phyloP scores from a whole-genome alignment of 1,139 yeast species.

The Suhomyces guaymorum region DNA sequence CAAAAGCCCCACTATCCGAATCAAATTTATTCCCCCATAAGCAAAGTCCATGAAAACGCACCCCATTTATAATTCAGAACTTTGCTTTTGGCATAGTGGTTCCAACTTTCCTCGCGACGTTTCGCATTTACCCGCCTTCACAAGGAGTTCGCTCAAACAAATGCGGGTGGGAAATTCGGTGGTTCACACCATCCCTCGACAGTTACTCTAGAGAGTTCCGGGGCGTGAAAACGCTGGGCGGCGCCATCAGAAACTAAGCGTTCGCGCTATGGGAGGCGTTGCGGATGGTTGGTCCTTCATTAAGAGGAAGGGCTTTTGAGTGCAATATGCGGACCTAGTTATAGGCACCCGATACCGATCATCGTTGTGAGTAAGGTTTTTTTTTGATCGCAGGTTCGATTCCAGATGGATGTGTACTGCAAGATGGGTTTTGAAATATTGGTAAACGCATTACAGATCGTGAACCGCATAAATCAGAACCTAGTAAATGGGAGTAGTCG shows the following conservation, averaged over 20 bases:
- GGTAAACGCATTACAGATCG: too few species aligned
- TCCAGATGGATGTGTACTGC: too few species aligned
- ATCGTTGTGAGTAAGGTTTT: slow-evolving; percentile 52
- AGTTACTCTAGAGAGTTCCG: slow-evolving; percentile 68
- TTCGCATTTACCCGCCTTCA: slow-evolving; percentile 73
- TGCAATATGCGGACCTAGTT: slow-evolving; percentile 70
- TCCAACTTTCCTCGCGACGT: slow-evolving; percentile 47
- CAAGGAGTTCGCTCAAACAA: slow-evolving; percentile 30
- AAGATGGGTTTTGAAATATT: too few species aligned
- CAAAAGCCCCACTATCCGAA: too few species aligned
- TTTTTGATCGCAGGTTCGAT: slow-evolving; percentile 13
- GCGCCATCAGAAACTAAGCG: slow-evolving; percentile 64
- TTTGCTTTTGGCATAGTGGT: slow-evolving; percentile 31
- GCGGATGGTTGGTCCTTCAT: slow-evolving; percentile 67
- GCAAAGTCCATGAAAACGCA: too few species aligned
- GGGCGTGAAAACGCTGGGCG: slow-evolving; percentile 74
- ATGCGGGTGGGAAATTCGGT: slow-evolving; percentile 86
- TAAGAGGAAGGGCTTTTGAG: slow-evolving; percentile 57
- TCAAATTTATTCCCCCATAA: too few species aligned
- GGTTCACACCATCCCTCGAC: slow-evolving; percentile 59
- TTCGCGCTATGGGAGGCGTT: slow-evolving; percentile 63
- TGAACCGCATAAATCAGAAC: too few species aligned
- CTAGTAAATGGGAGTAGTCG: too few species aligned
- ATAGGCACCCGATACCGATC: slow-evolving; percentile 81
- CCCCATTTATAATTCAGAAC: slow-evolving; percentile 8